Evolutionary conservation across 2,329 filamentous ascomycete species (phyloP), one percentile per base, ranked within the genome.

Genomic region (Zasmidium cellare): DNA sequence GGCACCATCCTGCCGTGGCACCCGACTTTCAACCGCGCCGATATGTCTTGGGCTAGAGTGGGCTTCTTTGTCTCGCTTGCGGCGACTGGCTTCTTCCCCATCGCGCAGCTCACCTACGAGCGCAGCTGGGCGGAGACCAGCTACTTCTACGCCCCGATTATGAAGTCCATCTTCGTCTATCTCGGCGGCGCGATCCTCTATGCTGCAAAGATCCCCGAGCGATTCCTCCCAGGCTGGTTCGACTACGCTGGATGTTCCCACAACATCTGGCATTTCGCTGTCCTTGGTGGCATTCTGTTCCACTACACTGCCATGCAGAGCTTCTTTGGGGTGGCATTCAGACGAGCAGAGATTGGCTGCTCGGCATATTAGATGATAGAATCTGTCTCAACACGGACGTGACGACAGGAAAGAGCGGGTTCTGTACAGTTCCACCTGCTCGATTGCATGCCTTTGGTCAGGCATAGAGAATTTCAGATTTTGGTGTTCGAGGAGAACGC

Each of bases 281-380:
- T 99, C 11, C 79, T 99, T 24, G 91, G 92, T 16, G 94, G 94
- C 11, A 99, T 99, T 57, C 76, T 97, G n/a, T 97, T 96, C 74
- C 94, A 99, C 75, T 99, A 97, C 76, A 83, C 84, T 20, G 94
- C 94, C 18, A 97, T 99, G 93, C 90, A 97, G 75, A 85, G 92
- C 56, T 94, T 99, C 75, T 99, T 99, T 71, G 82, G 88, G 5
- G 74, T 76, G 53, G 79, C 79, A 1, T 76, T 80, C 64, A 53
- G 65, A 19, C 58, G 73, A 23, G 72, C 72, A 22, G 62, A 64
- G 49, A 51, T 58, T 20, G 63, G 58, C 5, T 73, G 71, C 59
- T 67, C 67, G 22, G 57, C 65, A 19, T 72, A 72, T 58, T 72
- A 52, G 45, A 57, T 9, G 25, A 35, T 41, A 48, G 31, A 51